Conservation (phyloP, 495 filamentous ascomycete species). For the Margaritispora aquatica region DNA sequence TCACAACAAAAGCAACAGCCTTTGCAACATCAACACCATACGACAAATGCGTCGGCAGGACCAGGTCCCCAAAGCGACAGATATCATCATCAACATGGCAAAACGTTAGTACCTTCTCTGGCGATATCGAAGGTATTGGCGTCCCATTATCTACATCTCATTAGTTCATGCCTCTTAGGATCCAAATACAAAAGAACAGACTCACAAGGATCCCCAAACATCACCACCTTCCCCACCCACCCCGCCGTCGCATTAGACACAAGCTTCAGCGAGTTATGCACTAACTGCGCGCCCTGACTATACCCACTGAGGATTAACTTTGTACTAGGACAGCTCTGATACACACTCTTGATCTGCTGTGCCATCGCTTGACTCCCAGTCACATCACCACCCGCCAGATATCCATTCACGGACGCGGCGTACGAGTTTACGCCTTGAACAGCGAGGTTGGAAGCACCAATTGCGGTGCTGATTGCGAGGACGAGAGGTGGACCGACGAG, state of each 20-base stretch:
- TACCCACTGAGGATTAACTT: slow-evolving; percentile 58
- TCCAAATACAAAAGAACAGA: neutral
- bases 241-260: slow-evolving; percentile 28
- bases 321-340: slow-evolving; percentile 49
- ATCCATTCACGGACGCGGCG: slow-evolving; percentile 32
- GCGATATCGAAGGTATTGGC: slow-evolving; percentile 36
- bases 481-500: slow-evolving; percentile 47
- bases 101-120: slow-evolving; percentile 41
- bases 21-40: slow-evolving; percentile 41
- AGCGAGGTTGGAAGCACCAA: slow-evolving; percentile 34
- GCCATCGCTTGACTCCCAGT: slow-evolving; percentile 32
- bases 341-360: slow-evolving; percentile 37
- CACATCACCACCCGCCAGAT: slow-evolving; percentile 38
- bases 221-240: slow-evolving; percentile 35
- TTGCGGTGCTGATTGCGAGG: slow-evolving; percentile 31
- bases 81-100: slow-evolving; percentile 50
- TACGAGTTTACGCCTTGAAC: slow-evolving; percentile 53
- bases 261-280: slow-evolving; percentile 41
- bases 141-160: slow-evolving; percentile 25
- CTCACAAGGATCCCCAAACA: slow-evolving; percentile 53
- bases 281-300: slow-evolving; percentile 48
- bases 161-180: neutral
- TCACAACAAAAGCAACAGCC: slow-evolving; percentile 40
- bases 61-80: slow-evolving; percentile 42
- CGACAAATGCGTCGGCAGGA: slow-evolving; percentile 43